phyloP scores from a whole-genome alignment of 2,329 filamentous ascomycete species.

The Thielaviopsis cerberus region DNA sequence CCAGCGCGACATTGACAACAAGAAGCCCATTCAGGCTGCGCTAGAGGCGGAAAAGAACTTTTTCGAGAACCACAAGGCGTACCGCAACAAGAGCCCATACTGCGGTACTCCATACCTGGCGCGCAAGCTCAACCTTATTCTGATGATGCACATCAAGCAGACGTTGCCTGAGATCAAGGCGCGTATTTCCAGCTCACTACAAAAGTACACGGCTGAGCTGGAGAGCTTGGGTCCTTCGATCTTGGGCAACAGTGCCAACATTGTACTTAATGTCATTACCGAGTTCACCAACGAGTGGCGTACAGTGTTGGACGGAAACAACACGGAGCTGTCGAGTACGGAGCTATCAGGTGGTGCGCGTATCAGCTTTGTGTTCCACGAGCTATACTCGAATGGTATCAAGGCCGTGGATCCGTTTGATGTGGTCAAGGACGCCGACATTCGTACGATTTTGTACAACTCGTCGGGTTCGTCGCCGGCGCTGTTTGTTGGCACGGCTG shows the following conservation, averaged over 20 bases:
- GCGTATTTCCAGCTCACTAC: conserved; percentile 78
- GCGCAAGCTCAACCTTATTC: conserved; percentile 88
- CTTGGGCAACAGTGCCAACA: conserved; percentile 89
- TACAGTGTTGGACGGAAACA: conserved; percentile 89
- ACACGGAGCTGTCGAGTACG: conserved; percentile 81
- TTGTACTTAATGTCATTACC: conserved; percentile 95
- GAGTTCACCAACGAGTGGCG: conserved; percentile 97
- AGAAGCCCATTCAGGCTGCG: conserved; percentile 78
- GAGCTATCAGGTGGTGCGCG: conserved; percentile 91
- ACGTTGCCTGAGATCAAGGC: conserved; percentile 97
- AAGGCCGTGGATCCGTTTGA: conserved; percentile 98
- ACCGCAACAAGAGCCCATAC: conserved; percentile 95
- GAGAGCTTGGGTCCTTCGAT: conserved; percentile 75
- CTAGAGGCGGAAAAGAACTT: conserved; percentile 90
- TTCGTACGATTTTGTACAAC: conserved; percentile 93
- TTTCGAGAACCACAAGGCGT: conserved; percentile 96
- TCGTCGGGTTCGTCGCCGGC: conserved; percentile 95
- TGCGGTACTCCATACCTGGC: conserved; percentile 95
- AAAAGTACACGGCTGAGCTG: conserved; percentile 77
- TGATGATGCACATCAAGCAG: conserved; percentile 99
- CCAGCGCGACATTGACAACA: conserved; percentile 96
- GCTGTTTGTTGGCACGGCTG: conserved; percentile 88
- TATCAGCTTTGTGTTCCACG: conserved; percentile 98
- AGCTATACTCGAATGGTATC: conserved; percentile 90
- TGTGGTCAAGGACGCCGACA: conserved; percentile 90